Percentiles rank a stretch among this genome's conserved stretches.
phyloP scores from a whole-genome alignment of 768 basidiomycete genomes.

The Scleroderma citrinum region DNA sequence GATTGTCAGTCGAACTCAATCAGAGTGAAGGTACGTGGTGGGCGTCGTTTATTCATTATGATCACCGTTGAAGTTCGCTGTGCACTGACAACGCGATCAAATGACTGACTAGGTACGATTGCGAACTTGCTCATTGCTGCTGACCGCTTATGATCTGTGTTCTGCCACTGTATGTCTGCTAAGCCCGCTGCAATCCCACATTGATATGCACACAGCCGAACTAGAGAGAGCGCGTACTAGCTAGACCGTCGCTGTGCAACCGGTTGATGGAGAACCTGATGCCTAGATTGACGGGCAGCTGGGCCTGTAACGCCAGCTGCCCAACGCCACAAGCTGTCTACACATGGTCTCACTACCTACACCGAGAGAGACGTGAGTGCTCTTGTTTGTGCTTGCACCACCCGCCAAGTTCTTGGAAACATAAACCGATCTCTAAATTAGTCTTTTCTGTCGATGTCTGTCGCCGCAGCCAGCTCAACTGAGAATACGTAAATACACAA shows the following conservation, averaged over 20 bases:
- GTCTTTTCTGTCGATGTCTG: conserved; percentile 9
- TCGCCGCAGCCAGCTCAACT: background rate
- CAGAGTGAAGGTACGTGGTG: too few species aligned
- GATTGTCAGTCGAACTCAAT: too few species aligned
- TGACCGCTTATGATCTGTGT: too few species aligned
- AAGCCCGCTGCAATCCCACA: background rate
- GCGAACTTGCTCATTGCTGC: too few species aligned
- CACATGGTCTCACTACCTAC: background rate
- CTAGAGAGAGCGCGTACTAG: background rate
- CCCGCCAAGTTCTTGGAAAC: conserved; percentile 15
- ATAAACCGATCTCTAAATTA: conserved; percentile 17
- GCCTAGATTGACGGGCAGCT: background rate
- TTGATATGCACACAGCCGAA: background rate
- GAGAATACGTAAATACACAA: too few species aligned
- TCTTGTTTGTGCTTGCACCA: background rate
- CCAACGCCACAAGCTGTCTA: background rate
- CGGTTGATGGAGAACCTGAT: background rate
- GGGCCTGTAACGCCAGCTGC: background rate
- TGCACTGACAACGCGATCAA: too few species aligned
- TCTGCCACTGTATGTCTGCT: too few species aligned
- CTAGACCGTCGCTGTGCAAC: background rate
- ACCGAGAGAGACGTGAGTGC: background rate
- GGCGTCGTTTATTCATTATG: too few species aligned
- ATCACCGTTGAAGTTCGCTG: too few species aligned
- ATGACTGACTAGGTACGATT: too few species aligned